Conservation (phyloP, 2,329 filamentous ascomycete species). For the Aureobasidium sp. region DNA sequence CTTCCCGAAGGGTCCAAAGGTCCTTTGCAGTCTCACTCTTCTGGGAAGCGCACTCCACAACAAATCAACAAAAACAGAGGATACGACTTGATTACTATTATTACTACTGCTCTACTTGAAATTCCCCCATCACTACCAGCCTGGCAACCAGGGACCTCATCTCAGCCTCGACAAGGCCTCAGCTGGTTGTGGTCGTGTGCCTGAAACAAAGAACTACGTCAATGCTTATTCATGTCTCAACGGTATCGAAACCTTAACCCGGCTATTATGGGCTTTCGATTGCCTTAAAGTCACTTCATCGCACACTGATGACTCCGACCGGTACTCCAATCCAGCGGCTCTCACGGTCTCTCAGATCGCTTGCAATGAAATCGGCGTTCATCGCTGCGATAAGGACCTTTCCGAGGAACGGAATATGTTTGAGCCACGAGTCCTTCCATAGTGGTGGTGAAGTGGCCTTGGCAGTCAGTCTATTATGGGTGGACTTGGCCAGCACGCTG, state of each 20-base stretch:
- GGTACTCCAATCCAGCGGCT: slow-evolving; percentile 28
- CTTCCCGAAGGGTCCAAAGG: not conserved
- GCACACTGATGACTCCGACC: slow-evolving; percentile 30
- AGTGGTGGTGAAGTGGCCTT: slow-evolving; percentile 25
- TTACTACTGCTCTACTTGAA: not conserved
- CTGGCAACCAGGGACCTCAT: not conserved
- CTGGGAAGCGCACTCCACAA: not conserved
- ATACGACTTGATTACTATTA: not conserved
- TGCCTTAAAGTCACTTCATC: not conserved
- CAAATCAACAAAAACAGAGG: not conserved
- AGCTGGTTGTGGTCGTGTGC: not conserved
- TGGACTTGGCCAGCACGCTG: slow-evolving; percentile 23
- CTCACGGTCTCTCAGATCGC: slow-evolving; percentile 28
- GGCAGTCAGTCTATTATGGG: slow-evolving; percentile 22
- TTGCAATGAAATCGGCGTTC: slow-evolving; percentile 36
- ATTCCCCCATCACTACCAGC: not conserved
- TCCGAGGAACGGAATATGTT: slow-evolving; percentile 28
- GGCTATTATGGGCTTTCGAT: not conserved
- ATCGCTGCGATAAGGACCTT: slow-evolving; percentile 23
- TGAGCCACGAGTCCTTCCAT: slow-evolving; percentile 30
- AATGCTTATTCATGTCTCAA: not conserved
- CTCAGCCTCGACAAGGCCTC: not conserved
- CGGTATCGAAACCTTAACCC: not conserved
- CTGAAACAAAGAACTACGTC: not conserved
- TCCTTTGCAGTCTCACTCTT: not conserved